phyloP scores from a whole-genome alignment of 257 asterid species.

The Solanum appendiculatum region DNA sequence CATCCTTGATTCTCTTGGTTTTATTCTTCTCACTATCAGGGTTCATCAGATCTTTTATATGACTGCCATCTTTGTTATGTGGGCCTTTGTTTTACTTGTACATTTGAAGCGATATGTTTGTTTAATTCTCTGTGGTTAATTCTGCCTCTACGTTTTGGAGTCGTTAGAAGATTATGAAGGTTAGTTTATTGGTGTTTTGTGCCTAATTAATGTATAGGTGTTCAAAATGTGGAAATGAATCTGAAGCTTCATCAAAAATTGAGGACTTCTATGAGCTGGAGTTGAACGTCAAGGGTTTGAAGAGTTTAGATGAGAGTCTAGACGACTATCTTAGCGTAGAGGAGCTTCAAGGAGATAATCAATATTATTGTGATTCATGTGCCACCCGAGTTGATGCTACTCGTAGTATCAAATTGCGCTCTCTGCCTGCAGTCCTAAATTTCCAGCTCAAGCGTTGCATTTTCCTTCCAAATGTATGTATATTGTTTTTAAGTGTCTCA shows the following conservation, averaged over 20 bases:
- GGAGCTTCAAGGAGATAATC: slow-evolving; percentile 96
- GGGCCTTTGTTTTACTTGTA: neutral
- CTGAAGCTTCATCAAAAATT: slow-evolving; percentile 84
- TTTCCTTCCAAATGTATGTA: slow-evolving; percentile 87
- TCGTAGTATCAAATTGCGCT: slow-evolving; percentile 89
- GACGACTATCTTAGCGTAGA: slow-evolving; percentile 84
- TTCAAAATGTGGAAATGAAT: slow-evolving; percentile 85
- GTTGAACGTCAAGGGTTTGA: slow-evolving; percentile 89
- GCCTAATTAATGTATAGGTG: slow-evolving; percentile 42
- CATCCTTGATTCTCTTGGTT: neutral
- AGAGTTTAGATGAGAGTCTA: slow-evolving; percentile 78
- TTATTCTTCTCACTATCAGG: neutral
- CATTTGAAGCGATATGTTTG: neutral
- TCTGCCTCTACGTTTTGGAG: neutral
- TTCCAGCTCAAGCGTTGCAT: slow-evolving; percentile 98
- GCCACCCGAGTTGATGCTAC: slow-evolving; percentile 88
- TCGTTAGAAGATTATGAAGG: neutral
- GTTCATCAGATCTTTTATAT: neutral
- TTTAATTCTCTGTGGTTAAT: neutral
- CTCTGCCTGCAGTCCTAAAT: slow-evolving; percentile 81
- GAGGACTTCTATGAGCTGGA: slow-evolving; percentile 97
- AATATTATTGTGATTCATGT: slow-evolving; percentile 78
- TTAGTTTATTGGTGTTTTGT: neutral
- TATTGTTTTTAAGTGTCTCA: slow-evolving; percentile 2
- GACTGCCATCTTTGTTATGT: neutral